Evolutionary conservation across 2,329 filamentous ascomycete species (phyloP), one percentile per base, ranked within the genome.

Genomic region (Fusarium caatingaense): DNA sequence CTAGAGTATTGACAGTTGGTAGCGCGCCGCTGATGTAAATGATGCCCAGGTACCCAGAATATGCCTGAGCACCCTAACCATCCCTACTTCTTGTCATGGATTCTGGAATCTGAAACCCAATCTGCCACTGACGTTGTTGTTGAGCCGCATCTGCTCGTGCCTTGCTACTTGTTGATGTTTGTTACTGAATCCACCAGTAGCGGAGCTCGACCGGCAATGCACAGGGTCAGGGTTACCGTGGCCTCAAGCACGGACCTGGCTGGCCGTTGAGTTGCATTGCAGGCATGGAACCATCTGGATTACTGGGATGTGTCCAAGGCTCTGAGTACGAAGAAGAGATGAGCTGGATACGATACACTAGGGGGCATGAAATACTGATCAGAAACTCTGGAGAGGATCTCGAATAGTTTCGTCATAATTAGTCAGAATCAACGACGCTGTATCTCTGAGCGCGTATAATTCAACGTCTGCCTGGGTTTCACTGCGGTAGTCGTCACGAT

Each of bases 211-310:
- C 56, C 49, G 54, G 55, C 30, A 60, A 51, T 55, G 53, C 47
- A 34, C 46, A 69, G 51, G 60, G 60, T 61, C 40, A 69, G 48
- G 60, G 56, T 61, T 61, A 51, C 27, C 25, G 55, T 72, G 49
- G 51, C 56, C 49, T 55, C 54, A 49, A 56, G 67, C 61, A 69
- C 48, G 56, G 68, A 45, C 68, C 44, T 50, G 37, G 45, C 20
- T 65, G 68, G 49, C 23, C 27, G 56, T 54, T 69, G 49, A 51
- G 51, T 58, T 56, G 62, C 34, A 64, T 40, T 21, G 32, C 40
- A 57, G 34, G 57, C 63, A 68, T 65, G 55, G 68, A 57, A 68
- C 42, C 53, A 61, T 66, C 60, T 71, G 53, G 68, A 68, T 68
- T 54, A 28, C 53, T 68, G 37, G 68, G 64, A 47, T 66, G 23